phyloP scores from a whole-genome alignment of 1,284 basidiomycete species.

The Ustilago xerochloae region DNA sequence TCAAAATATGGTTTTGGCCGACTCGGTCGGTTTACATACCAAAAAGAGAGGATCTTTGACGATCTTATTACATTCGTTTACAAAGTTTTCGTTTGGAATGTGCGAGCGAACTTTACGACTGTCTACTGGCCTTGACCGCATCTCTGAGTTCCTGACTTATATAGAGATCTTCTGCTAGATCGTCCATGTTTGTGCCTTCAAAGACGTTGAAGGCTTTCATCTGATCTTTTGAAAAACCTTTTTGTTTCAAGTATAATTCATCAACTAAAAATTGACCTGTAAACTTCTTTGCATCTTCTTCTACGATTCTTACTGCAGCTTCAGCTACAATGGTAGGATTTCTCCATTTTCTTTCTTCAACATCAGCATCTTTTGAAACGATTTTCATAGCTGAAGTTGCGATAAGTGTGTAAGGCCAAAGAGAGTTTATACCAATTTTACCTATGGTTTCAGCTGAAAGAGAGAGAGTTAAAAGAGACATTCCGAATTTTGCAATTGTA shows the following conservation, averaged over 20 bases:
- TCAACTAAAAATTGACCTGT: constrained; percentile 63
- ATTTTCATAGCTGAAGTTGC: constrained; percentile 62
- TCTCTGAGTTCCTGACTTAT: constrained; percentile 59
- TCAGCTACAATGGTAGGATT: constrained; percentile 62
- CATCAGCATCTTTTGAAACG: constrained; percentile 46
- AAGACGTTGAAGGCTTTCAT: constrained; percentile 42
- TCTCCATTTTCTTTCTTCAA: constrained; percentile 51
- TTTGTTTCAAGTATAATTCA: constrained; percentile 61
- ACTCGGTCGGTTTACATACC: too few species aligned
- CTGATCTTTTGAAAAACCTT: constrained; percentile 41
- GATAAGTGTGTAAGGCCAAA: constrained; percentile 61
- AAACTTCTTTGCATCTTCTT: constrained; percentile 28
- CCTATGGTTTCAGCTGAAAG: constrained; percentile 61
- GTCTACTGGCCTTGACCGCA: constrained; percentile 33
- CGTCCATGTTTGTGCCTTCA: constrained; percentile 27
- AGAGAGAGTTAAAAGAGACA: constrained; percentile 60
- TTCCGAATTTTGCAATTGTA: constrained; percentile 65
- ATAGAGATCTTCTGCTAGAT: constrained; percentile 63
- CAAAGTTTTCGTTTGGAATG: too few species aligned
- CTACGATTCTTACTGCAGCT: constrained; percentile 59
- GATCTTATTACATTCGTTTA: neutral
- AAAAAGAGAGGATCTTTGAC: constrained; percentile 6
- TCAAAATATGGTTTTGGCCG: neutral
- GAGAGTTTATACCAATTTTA: constrained; percentile 57
- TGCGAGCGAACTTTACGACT: neutral